Percentiles rank a stretch among this genome's conserved stretches.
These are phyloP conservation scores for Hygrophoropsis aurantiaca DNA, from an alignment of 768 basidiomycete genomes.

Conservation along the genomic window DNA sequence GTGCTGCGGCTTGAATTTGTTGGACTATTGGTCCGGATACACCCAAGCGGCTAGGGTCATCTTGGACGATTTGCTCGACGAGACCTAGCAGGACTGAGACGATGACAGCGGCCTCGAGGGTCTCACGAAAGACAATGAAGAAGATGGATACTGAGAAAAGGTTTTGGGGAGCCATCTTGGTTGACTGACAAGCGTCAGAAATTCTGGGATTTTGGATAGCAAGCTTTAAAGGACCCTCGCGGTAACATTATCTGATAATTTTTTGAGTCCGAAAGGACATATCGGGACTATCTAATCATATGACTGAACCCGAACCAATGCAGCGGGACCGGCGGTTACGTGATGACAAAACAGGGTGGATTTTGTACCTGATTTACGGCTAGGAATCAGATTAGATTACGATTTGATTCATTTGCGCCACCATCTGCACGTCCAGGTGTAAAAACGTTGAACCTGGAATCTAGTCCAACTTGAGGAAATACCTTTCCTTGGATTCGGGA, in stretches of 20 bases:
- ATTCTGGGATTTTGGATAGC: background rate
- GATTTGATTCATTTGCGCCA: no score
- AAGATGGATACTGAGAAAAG: slow-evolving; percentile 92
- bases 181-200: background rate
- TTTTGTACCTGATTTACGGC: no score
- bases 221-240: background rate
- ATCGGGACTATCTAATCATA: slow-evolving; percentile 21
- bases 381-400: no score
- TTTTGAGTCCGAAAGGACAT: slow-evolving; percentile 4
- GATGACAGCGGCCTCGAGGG: slow-evolving; percentile 90
- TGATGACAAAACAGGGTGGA: background rate
- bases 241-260: slow-evolving; percentile 25
- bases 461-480: no score
- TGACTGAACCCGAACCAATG: slow-evolving; percentile 5
- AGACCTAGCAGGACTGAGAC: slow-evolving; percentile 88
- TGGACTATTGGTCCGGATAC: background rate
- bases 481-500: no score
- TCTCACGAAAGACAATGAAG: slow-evolving; percentile 96
- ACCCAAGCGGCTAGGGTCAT: slow-evolving; percentile 25
- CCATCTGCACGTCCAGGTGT: no score
- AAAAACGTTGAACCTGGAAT: no score
- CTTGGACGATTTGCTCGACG: slow-evolving; percentile 78
- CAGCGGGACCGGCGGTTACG: no score
- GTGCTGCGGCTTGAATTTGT: background rate
- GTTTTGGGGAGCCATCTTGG: slow-evolving; percentile 55